Conservation (phyloP, 2,329 filamentous ascomycete species). For the Penicillium sp. region DNA sequence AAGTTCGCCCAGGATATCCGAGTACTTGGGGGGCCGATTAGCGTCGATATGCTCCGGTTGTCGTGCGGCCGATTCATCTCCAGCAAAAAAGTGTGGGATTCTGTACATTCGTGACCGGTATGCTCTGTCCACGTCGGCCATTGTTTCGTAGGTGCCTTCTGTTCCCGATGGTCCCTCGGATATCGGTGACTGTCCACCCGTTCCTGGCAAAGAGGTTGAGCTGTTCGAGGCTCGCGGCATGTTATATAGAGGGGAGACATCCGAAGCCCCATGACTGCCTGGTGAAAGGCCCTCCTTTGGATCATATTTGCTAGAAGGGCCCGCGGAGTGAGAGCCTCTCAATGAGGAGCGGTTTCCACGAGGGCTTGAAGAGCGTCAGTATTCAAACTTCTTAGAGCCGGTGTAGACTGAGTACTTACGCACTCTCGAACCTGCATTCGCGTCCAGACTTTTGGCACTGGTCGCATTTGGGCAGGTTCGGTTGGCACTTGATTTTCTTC, state of each 20-base stretch:
- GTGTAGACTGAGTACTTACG: conserved; percentile 57
- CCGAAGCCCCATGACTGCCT: conserved; percentile 16
- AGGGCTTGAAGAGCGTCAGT: conserved; percentile 26
- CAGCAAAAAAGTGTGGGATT: conserved; percentile 13
- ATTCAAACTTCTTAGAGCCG: neutral
- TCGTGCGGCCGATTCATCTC: conserved; percentile 17
- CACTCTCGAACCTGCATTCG: conserved; percentile 79
- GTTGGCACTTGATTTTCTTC: conserved; percentile 97
- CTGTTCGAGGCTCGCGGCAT: conserved; percentile 31
- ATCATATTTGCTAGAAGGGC: conserved; percentile 21
- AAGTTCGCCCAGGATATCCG: conserved; percentile 33
- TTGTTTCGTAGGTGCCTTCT: conserved; percentile 25
- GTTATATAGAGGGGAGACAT: conserved; percentile 29
- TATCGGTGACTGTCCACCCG: conserved; percentile 31
- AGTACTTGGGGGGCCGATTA: conserved; percentile 24
- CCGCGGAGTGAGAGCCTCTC: conserved; percentile 23
- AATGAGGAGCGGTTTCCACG: conserved; percentile 33
- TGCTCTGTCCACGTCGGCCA: conserved; percentile 26
- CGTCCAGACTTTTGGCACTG: conserved; percentile 91
- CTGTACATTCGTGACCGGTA: conserved; percentile 23
- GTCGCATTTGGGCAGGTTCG: conserved; percentile 79
- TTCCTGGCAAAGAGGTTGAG: conserved; percentile 30
- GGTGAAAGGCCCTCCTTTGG: conserved; percentile 21
- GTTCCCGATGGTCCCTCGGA: conserved; percentile 31
- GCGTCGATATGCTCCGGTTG: conserved; percentile 11